Conservation (phyloP, 805 yeast species). For the Metschnikowia baotianmanensis region DNA sequence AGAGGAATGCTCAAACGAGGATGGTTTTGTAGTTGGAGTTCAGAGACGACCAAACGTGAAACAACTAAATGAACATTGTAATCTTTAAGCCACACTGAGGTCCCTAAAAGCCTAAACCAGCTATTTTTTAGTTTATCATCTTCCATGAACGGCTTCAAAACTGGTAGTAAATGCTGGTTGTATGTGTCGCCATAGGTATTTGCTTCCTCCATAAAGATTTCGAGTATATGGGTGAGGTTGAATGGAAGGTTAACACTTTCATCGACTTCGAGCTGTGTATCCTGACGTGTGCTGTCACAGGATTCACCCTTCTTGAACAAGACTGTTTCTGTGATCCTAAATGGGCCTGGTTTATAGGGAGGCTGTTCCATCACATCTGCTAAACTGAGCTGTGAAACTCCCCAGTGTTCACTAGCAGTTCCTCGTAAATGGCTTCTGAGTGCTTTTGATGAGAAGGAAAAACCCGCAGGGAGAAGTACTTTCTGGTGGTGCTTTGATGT, state of each 20-base stretch:
- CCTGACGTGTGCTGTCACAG: conserved; percentile 1
- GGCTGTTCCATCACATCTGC: conserved; percentile 5
- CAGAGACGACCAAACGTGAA: conserved; percentile 17
- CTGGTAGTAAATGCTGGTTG: conserved; percentile 5
- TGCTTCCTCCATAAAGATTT: conserved; percentile 8
- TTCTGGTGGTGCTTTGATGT: conserved; percentile 1
- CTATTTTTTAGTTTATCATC: conserved; percentile 1
- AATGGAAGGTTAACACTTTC: conserved; percentile 5
- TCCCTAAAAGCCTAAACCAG: conserved; percentile 23
- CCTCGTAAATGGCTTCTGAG: conserved; percentile 5
- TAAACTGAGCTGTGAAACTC: background rate
- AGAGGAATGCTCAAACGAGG: conserved; percentile 17
- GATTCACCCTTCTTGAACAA: conserved; percentile 1
- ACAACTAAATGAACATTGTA: conserved; percentile 21
- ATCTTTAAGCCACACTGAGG: conserved; percentile 24
- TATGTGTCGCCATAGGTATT: conserved; percentile 9
- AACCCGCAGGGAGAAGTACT: conserved; percentile 10
- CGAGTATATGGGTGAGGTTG: conserved; percentile 3
- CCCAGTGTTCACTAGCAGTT: conserved; percentile 8
- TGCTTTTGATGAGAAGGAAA: conserved; percentile 2
- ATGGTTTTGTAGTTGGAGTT: conserved; percentile 14
- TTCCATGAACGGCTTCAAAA: conserved; percentile 6
- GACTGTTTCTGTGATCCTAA: background rate
- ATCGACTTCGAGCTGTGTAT: conserved; percentile 1
- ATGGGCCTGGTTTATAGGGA: conserved; percentile 1